phyloP scores from a whole-genome alignment of 2,329 filamentous ascomycete species.

The Hypocreales sp. region DNA sequence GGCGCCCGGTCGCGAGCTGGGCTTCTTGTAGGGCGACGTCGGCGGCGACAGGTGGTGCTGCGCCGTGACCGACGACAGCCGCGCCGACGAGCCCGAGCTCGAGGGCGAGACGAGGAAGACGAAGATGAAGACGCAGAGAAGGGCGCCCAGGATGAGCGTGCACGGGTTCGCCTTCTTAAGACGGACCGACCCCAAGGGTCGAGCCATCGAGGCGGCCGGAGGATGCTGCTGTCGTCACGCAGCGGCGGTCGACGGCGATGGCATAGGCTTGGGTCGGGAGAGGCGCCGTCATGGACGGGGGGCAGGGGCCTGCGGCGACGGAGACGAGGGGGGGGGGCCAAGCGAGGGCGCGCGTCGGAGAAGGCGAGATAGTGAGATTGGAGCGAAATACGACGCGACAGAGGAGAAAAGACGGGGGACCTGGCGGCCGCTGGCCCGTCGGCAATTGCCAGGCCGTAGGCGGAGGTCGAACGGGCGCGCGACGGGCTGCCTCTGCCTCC shows the following conservation, averaged over 20 bases:
- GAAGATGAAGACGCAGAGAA: conserved; percentile 59
- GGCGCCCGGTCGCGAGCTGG: conserved; percentile 14
- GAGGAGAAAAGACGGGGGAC: too few relatives aligned
- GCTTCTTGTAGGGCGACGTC: conserved; percentile 27
- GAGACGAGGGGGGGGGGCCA: too few relatives aligned
- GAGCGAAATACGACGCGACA: too few relatives aligned
- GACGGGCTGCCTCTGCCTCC: too few relatives aligned
- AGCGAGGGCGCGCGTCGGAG: too few relatives aligned
- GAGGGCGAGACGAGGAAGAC: conserved; percentile 44
- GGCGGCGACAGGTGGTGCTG: conserved; percentile 28
- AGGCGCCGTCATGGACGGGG: neutral
- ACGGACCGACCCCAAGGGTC: conserved; percentile 48
- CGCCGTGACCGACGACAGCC: conserved; percentile 30
- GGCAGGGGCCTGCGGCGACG: conserved; percentile 1
- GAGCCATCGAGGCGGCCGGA: conserved; percentile 28
- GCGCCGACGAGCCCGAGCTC: conserved; percentile 25
- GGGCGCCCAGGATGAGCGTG: conserved; percentile 54
- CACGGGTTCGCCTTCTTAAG: conserved; percentile 68
- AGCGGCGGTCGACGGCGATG: conserved; percentile 3
- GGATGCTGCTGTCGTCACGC: conserved; percentile 2
- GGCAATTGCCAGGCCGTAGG: too few relatives aligned
- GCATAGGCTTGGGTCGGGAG: conserved; percentile 3
- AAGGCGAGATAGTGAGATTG: too few relatives aligned
- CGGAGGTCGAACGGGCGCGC: too few relatives aligned
- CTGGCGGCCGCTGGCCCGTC: too few relatives aligned